Evolutionary conservation across 352 stramenopile genomes (phyloP), one percentile per base, ranked within the genome.

Genomic region (Globisporangium barbulae): DNA sequence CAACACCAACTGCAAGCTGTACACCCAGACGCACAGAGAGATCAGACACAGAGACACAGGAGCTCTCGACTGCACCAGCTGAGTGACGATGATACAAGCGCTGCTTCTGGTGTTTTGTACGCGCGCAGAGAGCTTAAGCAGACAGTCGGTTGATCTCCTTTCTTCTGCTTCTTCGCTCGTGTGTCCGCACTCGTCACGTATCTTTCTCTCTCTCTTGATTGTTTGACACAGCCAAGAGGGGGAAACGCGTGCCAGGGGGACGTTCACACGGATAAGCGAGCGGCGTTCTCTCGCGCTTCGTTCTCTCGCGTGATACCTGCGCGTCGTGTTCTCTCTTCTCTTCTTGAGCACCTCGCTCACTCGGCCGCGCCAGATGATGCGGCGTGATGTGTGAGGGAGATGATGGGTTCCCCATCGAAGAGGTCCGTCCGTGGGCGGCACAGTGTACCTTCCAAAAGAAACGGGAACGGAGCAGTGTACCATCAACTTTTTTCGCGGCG

Each of bases 331-430:
- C 50, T 56, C 42, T 56, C 49, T 55, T 53, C 42, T 28, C 42
- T 17, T 59, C 25, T 8, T 31, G 33, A 15, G 49, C 49, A 13
- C 49, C 3, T 17, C 22, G 13, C 47, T 53, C 10, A 25, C 21
- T 57, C 39, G 28, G n/a, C 31, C 4, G 28, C 41, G 41, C 25
- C 28, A 19, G 30, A 54, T 62, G 56, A 62, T 62, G 56, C 33
- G n/a, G 30, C 30, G 33, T 53, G 56, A 62, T 49, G 25, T 35
- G 31, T 31, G 22, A 60, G 22, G 21, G 33, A 49, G 35, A 49
- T 62, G 56, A 52, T 62, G 56, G 28, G 56, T 62, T 61, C 22
- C 30, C 50, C 50, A 42, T 17, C 3, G 28, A 41, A 22, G 25
- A 57, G 45, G 44, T 63, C 57, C 45, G 31, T 63, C 58, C 30